A percentile compares a stretch with the other conserved stretches of the same genome.
Conservation (phyloP, 2,329 filamentous ascomycete species). For the Colletotrichum sublineola region DNA sequence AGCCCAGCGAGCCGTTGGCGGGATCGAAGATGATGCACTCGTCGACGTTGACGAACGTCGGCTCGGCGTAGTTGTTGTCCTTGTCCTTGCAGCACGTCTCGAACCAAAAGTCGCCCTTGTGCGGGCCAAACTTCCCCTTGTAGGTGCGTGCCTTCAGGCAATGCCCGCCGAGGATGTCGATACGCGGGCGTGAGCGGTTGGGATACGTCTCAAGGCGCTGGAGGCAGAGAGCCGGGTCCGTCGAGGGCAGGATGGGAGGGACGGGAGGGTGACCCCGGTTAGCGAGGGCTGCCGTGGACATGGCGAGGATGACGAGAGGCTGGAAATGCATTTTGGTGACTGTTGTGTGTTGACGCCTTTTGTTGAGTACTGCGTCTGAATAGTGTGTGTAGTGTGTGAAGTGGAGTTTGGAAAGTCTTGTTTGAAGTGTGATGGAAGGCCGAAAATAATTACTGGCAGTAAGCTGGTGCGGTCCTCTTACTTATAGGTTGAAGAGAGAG, state of each 20-base stretch:
- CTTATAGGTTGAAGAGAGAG: background rate
- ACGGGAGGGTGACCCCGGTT: background rate
- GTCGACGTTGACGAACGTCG: slow-evolving; percentile 15
- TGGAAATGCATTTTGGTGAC: background rate
- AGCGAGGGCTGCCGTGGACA: background rate
- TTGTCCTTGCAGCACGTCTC: slow-evolving; percentile 27
- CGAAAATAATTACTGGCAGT: background rate
- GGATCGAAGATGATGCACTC: slow-evolving; percentile 18
- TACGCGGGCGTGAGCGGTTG: background rate
- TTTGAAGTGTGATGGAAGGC: background rate
- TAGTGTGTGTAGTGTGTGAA: background rate
- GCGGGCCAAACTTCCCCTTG: slow-evolving; percentile 20
- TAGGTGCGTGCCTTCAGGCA: slow-evolving; percentile 22
- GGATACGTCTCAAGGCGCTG: slow-evolving; percentile 22
- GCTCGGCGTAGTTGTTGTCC: slow-evolving; percentile 6
- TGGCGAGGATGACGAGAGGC: background rate
- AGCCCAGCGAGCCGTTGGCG: background rate
- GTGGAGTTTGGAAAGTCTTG: background rate
- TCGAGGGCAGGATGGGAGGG: background rate
- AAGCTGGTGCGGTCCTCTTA: background rate
- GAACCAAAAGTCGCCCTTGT: slow-evolving; percentile 20
- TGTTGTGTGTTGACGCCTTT: background rate
- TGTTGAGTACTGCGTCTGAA: background rate
- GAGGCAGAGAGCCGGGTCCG: slow-evolving; percentile 11
- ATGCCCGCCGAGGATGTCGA: slow-evolving; percentile 7